Conservation (phyloP, 2,329 filamentous ascomycete genomes). For the Aspergillus udagawae region DNA sequence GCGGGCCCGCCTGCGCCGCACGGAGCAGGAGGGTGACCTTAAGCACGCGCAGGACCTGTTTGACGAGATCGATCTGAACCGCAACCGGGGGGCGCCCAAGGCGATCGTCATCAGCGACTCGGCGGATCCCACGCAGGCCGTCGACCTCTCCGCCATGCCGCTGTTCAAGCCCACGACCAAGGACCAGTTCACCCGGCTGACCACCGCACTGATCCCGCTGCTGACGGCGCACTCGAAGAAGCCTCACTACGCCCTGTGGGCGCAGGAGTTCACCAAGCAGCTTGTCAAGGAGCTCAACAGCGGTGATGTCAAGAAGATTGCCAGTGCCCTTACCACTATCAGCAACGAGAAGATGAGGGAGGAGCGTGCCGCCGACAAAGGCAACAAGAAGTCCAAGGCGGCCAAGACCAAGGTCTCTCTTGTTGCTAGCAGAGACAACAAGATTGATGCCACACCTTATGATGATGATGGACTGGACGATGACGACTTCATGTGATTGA, state of each 20-base stretch:
- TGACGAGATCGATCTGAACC: constrained; percentile 67
- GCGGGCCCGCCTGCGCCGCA: constrained; percentile 69
- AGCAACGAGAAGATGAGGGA: constrained; percentile 98
- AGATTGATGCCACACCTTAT: constrained; percentile 70
- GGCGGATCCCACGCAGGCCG: constrained; percentile 68
- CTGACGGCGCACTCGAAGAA: constrained; percentile 75
- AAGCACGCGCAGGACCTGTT: constrained; percentile 90
- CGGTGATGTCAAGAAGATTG: constrained; percentile 94
- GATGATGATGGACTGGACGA: constrained; percentile 79
- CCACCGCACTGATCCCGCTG: constrained; percentile 73
- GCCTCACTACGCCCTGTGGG: constrained; percentile 82
- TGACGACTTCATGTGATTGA: constrained; percentile 47
- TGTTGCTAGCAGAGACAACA: constrained; percentile 57
- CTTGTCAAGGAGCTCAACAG: constrained; percentile 82
- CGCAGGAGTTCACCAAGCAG: constrained; percentile 86
- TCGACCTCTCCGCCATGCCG: constrained; percentile 75
- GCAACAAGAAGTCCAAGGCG: constrained; percentile 94
- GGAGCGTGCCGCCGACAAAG: constrained; percentile 91
- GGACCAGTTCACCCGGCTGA: constrained; percentile 75
- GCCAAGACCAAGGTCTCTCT: constrained; percentile 90
- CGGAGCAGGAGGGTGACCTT: constrained; percentile 84
- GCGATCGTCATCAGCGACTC: constrained; percentile 62
- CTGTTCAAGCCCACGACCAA: constrained; percentile 90
- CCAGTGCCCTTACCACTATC: constrained; percentile 79
- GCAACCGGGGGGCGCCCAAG: constrained; percentile 61